A percentile compares a stretch with the other conserved stretches of the same genome.
phyloP scores from a whole-genome alignment of 2,329 filamentous ascomycete species.

The Apiospora phragmitis region DNA sequence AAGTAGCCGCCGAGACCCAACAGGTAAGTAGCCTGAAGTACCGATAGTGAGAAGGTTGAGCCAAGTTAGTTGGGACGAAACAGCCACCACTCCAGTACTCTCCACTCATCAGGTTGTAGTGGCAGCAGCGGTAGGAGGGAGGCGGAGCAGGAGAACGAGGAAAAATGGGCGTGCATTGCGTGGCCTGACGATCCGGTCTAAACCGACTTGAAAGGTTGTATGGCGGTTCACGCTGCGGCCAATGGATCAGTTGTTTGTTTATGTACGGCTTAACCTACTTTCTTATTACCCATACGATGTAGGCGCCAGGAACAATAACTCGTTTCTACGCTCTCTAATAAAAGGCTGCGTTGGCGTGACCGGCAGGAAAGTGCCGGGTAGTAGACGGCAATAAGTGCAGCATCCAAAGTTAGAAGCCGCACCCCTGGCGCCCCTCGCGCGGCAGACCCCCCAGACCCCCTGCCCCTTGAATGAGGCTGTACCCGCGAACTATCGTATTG shows the following conservation, averaged over 20 bases:
- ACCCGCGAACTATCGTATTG: not conserved
- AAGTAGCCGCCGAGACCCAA: not conserved
- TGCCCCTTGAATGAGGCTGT: not conserved
- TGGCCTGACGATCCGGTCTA: slow-evolving; percentile 4
- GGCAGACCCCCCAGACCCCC: not conserved
- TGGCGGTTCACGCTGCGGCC: not conserved
- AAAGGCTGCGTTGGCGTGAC: not conserved
- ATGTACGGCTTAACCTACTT: not conserved
- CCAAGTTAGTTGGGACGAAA: slow-evolving; percentile 7
- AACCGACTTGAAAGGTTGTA: not conserved
- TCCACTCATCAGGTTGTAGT: not conserved
- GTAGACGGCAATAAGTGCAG: not conserved
- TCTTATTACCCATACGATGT: too few species aligned
- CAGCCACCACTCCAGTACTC: not conserved
- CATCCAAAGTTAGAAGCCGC: not conserved
- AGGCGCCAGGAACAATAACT: not conserved
- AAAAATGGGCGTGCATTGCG: slow-evolving; percentile 6
- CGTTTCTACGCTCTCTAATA: not conserved
- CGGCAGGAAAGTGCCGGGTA: not conserved
- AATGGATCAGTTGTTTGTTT: not conserved
- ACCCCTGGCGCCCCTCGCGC: not conserved
- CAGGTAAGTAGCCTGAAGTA: slow-evolving; percentile 8
- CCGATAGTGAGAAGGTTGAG: not conserved
- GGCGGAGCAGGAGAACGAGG: not conserved
- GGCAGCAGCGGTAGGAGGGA: not conserved